Conservation (phyloP, 2,329 filamentous ascomycete species). For the Mycosphaerella arachidis region DNA sequence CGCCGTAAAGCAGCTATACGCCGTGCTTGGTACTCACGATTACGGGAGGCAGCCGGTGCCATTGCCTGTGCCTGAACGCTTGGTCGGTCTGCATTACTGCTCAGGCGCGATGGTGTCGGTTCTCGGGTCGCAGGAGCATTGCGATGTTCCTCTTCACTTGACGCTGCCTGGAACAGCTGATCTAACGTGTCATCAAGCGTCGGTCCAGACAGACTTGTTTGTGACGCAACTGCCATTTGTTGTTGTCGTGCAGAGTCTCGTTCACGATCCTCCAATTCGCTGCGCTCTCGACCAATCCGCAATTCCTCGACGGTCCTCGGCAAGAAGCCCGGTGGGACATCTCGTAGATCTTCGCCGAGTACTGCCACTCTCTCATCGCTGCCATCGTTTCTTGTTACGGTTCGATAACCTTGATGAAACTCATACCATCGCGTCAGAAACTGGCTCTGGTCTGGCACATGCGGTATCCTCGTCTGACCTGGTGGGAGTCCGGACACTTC, state of each 20-base stretch:
- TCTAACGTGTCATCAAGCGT: slow-evolving; percentile 34
- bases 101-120: not conserved
- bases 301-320: slow-evolving; percentile 46
- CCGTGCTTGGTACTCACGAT: slow-evolving; percentile 33
- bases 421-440: slow-evolving; percentile 48
- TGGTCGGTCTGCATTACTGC: not conserved
- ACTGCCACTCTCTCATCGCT: slow-evolving; percentile 43
- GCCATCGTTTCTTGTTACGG: slow-evolving; percentile 39
- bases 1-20: slow-evolving; percentile 35
- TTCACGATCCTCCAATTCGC: slow-evolving; percentile 24
- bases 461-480: slow-evolving; percentile 44
- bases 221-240: slow-evolving; percentile 8
- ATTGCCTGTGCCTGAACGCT: slow-evolving; percentile 29
- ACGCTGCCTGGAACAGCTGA: slow-evolving; percentile 31
- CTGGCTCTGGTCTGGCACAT: slow-evolving; percentile 43
- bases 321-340: slow-evolving; percentile 45
- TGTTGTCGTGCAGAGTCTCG: slow-evolving; percentile 5
- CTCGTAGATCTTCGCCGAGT: slow-evolving; percentile 44
- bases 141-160: slow-evolving; percentile 20
- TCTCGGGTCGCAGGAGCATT: no score
- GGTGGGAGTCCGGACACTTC: slow-evolving; percentile 40
- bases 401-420: slow-evolving; percentile 45
- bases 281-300: slow-evolving; percentile 32
- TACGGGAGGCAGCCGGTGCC: slow-evolving; percentile 27
- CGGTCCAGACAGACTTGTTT: slow-evolving; percentile 16